phyloP scores from a whole-genome alignment of 2,329 filamentous ascomycete species.

The Pseudophaeomoniella oleicola region DNA sequence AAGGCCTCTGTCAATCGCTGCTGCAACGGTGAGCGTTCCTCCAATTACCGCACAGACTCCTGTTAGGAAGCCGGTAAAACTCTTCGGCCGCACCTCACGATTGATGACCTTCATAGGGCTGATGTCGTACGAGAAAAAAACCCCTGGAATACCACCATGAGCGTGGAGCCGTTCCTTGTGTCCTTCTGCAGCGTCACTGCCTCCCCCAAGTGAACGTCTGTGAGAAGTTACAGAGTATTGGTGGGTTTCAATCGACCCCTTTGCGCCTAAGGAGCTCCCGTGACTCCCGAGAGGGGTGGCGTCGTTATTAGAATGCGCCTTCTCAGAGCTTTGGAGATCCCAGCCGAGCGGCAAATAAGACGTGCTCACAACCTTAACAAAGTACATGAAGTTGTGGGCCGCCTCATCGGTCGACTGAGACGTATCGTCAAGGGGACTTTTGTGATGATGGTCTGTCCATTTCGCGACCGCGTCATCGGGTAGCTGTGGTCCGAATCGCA shows the following conservation, averaged over 20 bases:
- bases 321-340: slow-evolving; percentile 43
- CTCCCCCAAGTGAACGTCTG: slow-evolving; percentile 73
- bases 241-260: slow-evolving; percentile 87
- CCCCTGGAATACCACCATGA: slow-evolving; percentile 80
- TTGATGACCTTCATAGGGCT: slow-evolving; percentile 99
- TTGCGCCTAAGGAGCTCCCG: slow-evolving; percentile 47
- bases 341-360: slow-evolving; percentile 87
- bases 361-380: slow-evolving; percentile 94
- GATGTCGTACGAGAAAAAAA: slow-evolving; percentile 99
- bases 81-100: slow-evolving; percentile 77
- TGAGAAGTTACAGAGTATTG: slow-evolving; percentile 98
- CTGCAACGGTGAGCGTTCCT: slow-evolving; percentile 88
- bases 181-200: slow-evolving; percentile 70
- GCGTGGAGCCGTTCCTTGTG: slow-evolving; percentile 88
- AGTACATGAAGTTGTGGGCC: slow-evolving; percentile 97
- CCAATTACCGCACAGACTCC: slow-evolving; percentile 90
- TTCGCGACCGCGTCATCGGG: slow-evolving; percentile 55
- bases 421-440: slow-evolving; percentile 73
- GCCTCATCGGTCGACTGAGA: slow-evolving; percentile 65
- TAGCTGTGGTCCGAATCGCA: slow-evolving; percentile 86
- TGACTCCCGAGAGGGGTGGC: slow-evolving; percentile 52
- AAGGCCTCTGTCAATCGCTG: slow-evolving; percentile 76
- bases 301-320: slow-evolving; percentile 29
- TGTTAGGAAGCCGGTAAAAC: slow-evolving; percentile 81
- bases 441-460: slow-evolving; percentile 77